Evolutionary conservation across 2,329 filamentous ascomycete species (phyloP).

Genomic region (Rhytidhysteron rufulum): DNA sequence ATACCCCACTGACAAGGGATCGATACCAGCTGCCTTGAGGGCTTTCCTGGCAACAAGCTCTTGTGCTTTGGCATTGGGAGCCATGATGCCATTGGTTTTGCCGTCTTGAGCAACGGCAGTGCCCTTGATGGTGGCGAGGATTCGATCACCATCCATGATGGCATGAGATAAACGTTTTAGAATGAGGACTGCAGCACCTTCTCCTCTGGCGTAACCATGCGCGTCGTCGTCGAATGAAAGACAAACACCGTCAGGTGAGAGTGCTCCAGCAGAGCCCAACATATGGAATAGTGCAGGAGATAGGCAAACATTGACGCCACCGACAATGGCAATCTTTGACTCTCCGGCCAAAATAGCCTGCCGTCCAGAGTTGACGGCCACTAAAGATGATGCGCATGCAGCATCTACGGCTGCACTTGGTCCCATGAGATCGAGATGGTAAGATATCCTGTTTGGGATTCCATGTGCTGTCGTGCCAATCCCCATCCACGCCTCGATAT

Average conservation of each 20-base stretch:
- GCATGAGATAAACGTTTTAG: slow-evolving; percentile 26
- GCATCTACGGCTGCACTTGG: slow-evolving; percentile 42
- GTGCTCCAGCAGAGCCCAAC: slow-evolving; percentile 22
- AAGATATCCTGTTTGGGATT: slow-evolving; percentile 35
- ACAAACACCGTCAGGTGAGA: slow-evolving; percentile 27
- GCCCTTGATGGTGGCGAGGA: slow-evolving; percentile 26
- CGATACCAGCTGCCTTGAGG: slow-evolving; percentile 10
- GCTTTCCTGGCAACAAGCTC: slow-evolving; percentile 22
- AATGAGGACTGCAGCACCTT: slow-evolving; percentile 27
- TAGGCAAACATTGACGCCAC: slow-evolving; percentile 30
- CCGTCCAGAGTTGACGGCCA: slow-evolving; percentile 29
- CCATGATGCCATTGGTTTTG: slow-evolving; percentile 33
- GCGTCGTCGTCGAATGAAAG: slow-evolving; percentile 29
- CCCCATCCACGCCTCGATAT: slow-evolving; percentile 37
- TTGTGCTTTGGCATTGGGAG: slow-evolving; percentile 30
- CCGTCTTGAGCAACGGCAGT: slow-evolving; percentile 29
- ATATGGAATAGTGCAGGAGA: slow-evolving; percentile 31
- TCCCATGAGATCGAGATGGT: slow-evolving; percentile 28
- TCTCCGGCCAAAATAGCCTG: slow-evolving; percentile 28
- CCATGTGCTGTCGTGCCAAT: slow-evolving; percentile 39
- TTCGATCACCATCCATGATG: slow-evolving; percentile 22
- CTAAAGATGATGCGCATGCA: slow-evolving; percentile 32
- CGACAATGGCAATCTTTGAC: slow-evolving; percentile 13
- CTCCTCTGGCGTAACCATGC: slow-evolving; percentile 28
- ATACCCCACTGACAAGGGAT: slow-evolving; percentile 12